phyloP scores from a whole-genome alignment of 345 rosid species.

The Murraya paniculata region DNA sequence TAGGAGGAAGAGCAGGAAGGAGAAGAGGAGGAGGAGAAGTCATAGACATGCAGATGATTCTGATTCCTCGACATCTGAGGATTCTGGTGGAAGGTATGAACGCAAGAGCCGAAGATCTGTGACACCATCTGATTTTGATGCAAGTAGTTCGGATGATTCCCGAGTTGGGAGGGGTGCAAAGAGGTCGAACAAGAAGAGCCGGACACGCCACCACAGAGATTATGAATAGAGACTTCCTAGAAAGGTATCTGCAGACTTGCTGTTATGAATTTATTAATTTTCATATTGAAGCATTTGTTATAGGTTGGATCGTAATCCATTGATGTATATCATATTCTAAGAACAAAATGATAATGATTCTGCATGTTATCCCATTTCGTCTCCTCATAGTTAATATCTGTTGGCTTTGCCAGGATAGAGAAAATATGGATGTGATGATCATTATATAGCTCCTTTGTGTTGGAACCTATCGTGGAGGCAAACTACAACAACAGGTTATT shows the following conservation, averaged over 20 bases:
- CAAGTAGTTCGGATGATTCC: conserved; percentile 42
- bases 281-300: background rate
- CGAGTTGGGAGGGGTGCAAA: conserved; percentile 61
- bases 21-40: conserved; percentile 51
- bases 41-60: conserved; percentile 38
- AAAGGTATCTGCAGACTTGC: conserved; percentile 1
- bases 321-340: background rate
- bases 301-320: background rate
- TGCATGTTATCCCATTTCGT: background rate
- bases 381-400: background rate
- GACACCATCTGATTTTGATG: conserved; percentile 50
- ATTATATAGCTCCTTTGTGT: background rate
- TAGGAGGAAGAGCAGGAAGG: conserved; percentile 42
- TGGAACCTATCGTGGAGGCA: background rate
- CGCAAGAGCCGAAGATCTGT: conserved; percentile 54
- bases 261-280: background rate
- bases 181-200: conserved; percentile 55
- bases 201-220: conserved; percentile 44
- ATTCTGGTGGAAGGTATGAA: conserved; percentile 34
- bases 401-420: conserved; percentile 8
- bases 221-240: conserved; percentile 26
- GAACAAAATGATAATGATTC: background rate
- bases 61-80: conserved; percentile 39
- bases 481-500: background rate
- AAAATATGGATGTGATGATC: background rate